phyloP scores from a whole-genome alignment of 306 rosid species.

The Myrica gale region DNA sequence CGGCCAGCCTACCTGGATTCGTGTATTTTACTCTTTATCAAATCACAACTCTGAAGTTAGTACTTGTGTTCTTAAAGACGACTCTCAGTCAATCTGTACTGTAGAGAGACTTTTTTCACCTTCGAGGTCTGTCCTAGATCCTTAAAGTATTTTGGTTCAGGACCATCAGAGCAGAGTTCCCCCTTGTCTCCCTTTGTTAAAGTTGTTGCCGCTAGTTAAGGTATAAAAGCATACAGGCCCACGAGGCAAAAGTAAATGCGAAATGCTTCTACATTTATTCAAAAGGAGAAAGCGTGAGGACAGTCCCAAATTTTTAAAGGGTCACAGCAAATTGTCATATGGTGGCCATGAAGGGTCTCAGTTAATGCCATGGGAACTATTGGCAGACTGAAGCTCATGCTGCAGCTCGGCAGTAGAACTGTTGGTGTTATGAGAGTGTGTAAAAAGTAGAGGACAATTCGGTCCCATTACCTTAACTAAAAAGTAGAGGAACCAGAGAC shows the following conservation, averaged over 20 bases:
- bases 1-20: too few relatives aligned
- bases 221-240: constrained; percentile 29
- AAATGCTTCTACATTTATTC: constrained; percentile 30
- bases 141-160: constrained; percentile 11
- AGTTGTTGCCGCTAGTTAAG: constrained; percentile 11
- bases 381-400: constrained; percentile 4
- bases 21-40: too few relatives aligned
- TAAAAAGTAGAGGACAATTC: neutral
- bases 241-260: neutral
- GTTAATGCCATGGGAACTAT: constrained; percentile 25
- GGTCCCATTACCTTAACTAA: neutral
- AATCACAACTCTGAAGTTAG: too few relatives aligned
- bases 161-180: constrained; percentile 36
- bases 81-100: too few relatives aligned
- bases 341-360: constrained; percentile 16
- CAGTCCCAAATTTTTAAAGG: constrained; percentile 19
- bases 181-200: constrained; percentile 37
- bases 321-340: constrained; percentile 13
- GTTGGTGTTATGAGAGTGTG: neutral
- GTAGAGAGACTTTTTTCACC: too few relatives aligned
- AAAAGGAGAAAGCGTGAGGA: constrained; percentile 28
- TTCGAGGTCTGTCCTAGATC: too few relatives aligned
- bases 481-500: too few relatives aligned
- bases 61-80: too few relatives aligned
- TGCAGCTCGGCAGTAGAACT: constrained; percentile 33